Conservation (phyloP, 2,329 filamentous ascomycete genomes). For the Microsporum ferrugineum region DNA sequence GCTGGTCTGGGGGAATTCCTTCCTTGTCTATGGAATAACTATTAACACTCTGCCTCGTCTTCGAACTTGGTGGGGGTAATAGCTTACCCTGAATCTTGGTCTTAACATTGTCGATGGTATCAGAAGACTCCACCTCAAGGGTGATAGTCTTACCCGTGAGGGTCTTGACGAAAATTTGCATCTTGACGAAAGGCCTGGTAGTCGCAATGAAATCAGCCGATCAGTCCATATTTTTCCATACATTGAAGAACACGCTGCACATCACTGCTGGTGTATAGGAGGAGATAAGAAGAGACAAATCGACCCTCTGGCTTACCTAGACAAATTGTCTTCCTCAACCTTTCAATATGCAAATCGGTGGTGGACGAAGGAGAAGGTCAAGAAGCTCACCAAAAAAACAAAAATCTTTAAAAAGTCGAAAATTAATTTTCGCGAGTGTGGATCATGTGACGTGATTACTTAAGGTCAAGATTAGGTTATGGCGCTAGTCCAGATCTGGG, state of each 20-base stretch:
- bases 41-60: background rate
- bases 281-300: too few species aligned
- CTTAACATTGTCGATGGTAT: conserved; percentile 99
- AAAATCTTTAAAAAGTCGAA: background rate
- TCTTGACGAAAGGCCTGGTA: conserved; percentile 37
- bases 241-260: background rate
- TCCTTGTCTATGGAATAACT: conserved; percentile 78
- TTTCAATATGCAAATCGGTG: conserved; percentile 29
- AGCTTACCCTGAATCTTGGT: conserved; percentile 68
- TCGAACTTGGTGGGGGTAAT: background rate
- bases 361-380: conserved; percentile 15
- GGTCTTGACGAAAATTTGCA: conserved; percentile 50
- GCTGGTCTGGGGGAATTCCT: conserved; percentile 97
- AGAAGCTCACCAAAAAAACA: background rate
- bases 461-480: background rate
- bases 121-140: conserved; percentile 99
- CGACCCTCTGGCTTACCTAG: conserved; percentile 37
- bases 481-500: conserved; percentile 10
- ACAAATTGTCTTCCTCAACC: conserved; percentile 54
- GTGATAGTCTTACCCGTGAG: conserved; percentile 99
- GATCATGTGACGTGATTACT: conserved; percentile 9
- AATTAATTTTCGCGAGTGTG: conserved; percentile 26
- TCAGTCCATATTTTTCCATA: background rate
- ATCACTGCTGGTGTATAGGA: background rate
- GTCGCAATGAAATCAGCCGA: background rate